These are phyloP conservation scores for Podaxis mareebaensis DNA, from an alignment of 768 basidiomycete species.

Conservation along the genomic window DNA sequence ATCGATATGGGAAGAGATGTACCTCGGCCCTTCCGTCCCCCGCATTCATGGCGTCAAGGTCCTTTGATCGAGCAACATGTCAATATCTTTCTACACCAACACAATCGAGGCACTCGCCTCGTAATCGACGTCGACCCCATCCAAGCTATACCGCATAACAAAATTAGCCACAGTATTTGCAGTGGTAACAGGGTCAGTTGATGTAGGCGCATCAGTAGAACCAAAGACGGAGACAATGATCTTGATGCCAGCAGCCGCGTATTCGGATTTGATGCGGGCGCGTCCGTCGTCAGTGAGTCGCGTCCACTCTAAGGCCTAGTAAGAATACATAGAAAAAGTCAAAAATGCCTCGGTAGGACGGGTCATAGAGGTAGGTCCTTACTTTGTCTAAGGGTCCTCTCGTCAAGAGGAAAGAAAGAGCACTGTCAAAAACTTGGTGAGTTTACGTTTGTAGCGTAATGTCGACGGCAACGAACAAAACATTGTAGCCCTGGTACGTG, in stretches of 20 bases:
- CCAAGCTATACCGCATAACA: conserved; percentile 59
- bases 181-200: conserved; percentile 55
- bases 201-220: conserved; percentile 56
- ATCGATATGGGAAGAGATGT: not conserved
- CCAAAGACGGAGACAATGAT: conserved; percentile 66
- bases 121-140: conserved; percentile 78
- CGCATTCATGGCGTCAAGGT: conserved; percentile 60
- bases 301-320: conserved; percentile 52
- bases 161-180: conserved; percentile 67
- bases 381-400: conserved; percentile 61
- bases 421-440: conserved; percentile 22
- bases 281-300: conserved; percentile 45
- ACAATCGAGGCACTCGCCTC: conserved; percentile 23
- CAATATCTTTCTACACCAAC: not conserved
- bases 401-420: conserved; percentile 54
- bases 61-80: conserved; percentile 33
- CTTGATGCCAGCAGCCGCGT: conserved; percentile 58
- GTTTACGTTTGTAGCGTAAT: not conserved
- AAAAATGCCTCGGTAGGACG: not conserved
- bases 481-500: conserved; percentile 50
- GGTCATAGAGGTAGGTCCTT: not conserved
- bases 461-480: conserved; percentile 42
- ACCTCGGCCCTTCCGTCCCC: conserved; percentile 55
- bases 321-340: not conserved
- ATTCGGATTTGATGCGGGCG: conserved; percentile 48